Base-by-base conservation (phyloP, 495 filamentous ascomycete species). In the Tuber magnatum region DNA sequence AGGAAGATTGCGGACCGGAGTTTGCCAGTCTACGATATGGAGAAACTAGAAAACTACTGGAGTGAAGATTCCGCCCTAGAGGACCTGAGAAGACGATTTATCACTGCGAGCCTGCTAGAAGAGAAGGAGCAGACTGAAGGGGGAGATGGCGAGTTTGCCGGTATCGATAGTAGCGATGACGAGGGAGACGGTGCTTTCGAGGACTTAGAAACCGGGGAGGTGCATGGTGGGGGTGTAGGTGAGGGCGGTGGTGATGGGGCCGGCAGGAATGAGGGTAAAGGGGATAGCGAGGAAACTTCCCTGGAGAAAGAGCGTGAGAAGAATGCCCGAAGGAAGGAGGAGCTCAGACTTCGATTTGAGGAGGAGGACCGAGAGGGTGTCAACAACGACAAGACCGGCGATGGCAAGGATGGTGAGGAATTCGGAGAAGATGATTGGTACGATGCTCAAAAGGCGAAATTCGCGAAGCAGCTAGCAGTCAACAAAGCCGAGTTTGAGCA, bases 381-480 rank as follows among this genome's bases (percentile, higher is more conserved):
- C 80, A 89, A 89, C 38, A 97, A 97, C 80, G 92, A 93, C 80
- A 93, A 93, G 79, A 89, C 92, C 20, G 88, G 90, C 68, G 88
- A 89, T 35, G 88, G 91, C 68, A 83, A 87, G 71, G 86, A 86
- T 24, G 84, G 88, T 0, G 87, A 88, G 69, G 89, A 95, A 81
- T 98, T 97, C 80, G 96, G 93, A 44, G 94, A 98, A 84, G 95
- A 99, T 80, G 93, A 98, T 68, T 99, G 96, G 96, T 98, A 98
- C 82, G 94, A 98, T 82, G 87, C 92, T 39, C 96, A 99, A 81
- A 99, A 99, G 83, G 93, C 96, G 39, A 88, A 91, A 80, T 88
- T 98, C 75, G 92, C 97, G 83, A 97, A 97, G 85, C 96, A 98
- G 83, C 86, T 93, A 69, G 90, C 92, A 74, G 97, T 99, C 87